A percentile compares a stretch with the other conserved stretches of the same genome.
Evolutionary conservation across 306 rosid genomes (phyloP).

Genomic region (Prunus campanulata): DNA sequence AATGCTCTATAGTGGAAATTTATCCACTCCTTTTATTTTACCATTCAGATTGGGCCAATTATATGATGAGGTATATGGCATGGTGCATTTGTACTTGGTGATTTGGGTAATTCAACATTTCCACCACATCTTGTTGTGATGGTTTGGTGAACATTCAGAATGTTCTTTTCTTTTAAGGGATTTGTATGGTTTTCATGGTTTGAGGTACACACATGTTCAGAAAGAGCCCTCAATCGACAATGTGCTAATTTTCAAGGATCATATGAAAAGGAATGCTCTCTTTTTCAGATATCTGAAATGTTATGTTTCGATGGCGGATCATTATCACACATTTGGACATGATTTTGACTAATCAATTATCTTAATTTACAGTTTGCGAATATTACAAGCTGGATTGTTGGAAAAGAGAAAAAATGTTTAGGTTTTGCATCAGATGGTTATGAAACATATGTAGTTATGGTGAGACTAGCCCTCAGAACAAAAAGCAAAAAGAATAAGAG

Average conservation of each 20-base stretch:
- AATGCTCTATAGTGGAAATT: not conserved
- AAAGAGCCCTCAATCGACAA: too few species aligned
- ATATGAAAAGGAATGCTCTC: too few species aligned
- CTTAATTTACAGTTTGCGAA: not conserved
- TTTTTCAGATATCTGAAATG: not conserved
- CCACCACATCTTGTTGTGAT: not conserved
- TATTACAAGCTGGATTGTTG: too few species aligned
- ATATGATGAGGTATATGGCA: not conserved
- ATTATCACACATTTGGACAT: not conserved
- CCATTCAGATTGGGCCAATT: not conserved
- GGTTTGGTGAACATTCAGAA: not conserved
- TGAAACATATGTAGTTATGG: not conserved
- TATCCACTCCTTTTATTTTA: not conserved
- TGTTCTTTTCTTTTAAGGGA: not conserved
- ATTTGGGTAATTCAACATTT: not conserved
- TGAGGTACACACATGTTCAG: too few species aligned
- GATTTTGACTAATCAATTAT: not conserved
- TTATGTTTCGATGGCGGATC: not conserved
- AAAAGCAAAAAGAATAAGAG: slow-evolving; percentile 11
- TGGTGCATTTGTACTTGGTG: not conserved
- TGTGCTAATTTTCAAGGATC: too few species aligned
- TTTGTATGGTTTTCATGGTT: too few species aligned
- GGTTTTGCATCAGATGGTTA: too few species aligned
- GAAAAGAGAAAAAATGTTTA: too few species aligned
- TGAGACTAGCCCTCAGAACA: not conserved